Conservation (phyloP, 2,329 filamentous ascomycete genomes). For the Colletotrichum sansevieriae region DNA sequence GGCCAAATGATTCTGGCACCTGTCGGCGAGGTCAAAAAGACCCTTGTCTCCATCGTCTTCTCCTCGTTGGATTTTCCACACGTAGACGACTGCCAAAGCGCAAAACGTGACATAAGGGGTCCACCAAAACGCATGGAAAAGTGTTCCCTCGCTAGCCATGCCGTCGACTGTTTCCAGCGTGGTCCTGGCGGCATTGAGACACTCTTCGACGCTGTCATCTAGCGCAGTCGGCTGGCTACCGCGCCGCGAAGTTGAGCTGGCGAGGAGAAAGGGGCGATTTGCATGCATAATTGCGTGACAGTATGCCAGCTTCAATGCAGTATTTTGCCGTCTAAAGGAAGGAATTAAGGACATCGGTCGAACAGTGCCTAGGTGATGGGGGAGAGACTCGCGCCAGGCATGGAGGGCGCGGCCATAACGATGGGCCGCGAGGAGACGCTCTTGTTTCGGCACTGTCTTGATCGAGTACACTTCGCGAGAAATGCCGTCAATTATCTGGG, state of each 20-base stretch:
- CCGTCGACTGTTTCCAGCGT: conserved; percentile 60
- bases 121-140: conserved; percentile 62
- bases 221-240: conserved; percentile 57
- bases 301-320: conserved; percentile 66
- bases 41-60: conserved; percentile 26
- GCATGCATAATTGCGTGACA: conserved; percentile 69
- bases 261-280: conserved; percentile 66
- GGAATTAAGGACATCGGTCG: conserved; percentile 60
- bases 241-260: conserved; percentile 47
- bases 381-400: conserved; percentile 56
- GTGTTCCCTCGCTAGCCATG: conserved; percentile 51
- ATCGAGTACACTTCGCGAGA: conserved; percentile 57
- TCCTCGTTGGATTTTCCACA: conserved; percentile 58
- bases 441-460: conserved; percentile 49
- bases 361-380: conserved; percentile 58
- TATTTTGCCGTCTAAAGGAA: conserved; percentile 62
- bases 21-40: conserved; percentile 49
- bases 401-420: conserved; percentile 54
- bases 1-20: conserved; percentile 60
- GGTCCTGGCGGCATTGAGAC: conserved; percentile 60
- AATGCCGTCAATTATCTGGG: conserved; percentile 55
- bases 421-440: conserved; percentile 55
- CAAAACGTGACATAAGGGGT: conserved; percentile 68
- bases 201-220: conserved; percentile 54
- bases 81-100: conserved; percentile 65